phyloP scores from a whole-genome alignment of 1,139 yeast genomes.

The Diutina scorzettiae region DNA sequence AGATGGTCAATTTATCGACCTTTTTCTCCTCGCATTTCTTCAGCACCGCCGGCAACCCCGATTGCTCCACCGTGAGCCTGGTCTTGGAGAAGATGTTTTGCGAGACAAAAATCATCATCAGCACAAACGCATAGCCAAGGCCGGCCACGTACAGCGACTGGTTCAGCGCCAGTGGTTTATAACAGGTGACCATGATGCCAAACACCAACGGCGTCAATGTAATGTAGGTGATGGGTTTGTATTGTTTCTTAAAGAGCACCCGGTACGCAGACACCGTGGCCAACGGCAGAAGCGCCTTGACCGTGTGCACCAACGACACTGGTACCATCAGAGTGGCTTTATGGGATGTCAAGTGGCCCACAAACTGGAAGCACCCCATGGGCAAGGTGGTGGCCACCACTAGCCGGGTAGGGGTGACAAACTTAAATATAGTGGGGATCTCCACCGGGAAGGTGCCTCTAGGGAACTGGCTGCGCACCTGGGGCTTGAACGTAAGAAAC shows the following conservation, averaged over 20 bases:
- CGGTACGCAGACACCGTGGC: slow-evolving; percentile 77
- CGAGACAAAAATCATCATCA: slow-evolving; percentile 78
- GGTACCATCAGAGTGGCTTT: slow-evolving; percentile 83
- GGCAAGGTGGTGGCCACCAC: slow-evolving; percentile 66
- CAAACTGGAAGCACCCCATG: slow-evolving; percentile 85
- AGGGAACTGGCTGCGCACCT: slow-evolving; percentile 28
- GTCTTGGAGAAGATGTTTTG: slow-evolving; percentile 88
- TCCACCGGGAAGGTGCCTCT: slow-evolving; percentile 41
- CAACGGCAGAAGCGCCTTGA: slow-evolving; percentile 81
- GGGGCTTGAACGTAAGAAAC: slow-evolving; percentile 8
- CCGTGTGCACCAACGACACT: slow-evolving; percentile 83
- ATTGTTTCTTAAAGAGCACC: slow-evolving; percentile 42
- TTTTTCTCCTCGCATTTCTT: slow-evolving; percentile 22
- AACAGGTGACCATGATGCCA: slow-evolving; percentile 83
- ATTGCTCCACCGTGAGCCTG: slow-evolving; percentile 39
- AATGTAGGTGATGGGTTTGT: slow-evolving; percentile 54
- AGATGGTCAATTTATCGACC: slow-evolving; percentile 71
- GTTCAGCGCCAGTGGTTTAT: slow-evolving; percentile 21
- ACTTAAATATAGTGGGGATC: slow-evolving; percentile 16
- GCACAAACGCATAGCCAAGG: slow-evolving; percentile 59
- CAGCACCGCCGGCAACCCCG: slow-evolving; percentile 8
- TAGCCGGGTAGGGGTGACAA: slow-evolving; percentile 41
- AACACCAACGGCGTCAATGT: slow-evolving; percentile 65
- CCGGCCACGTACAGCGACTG: slow-evolving; percentile 42
- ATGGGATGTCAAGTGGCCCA: slow-evolving; percentile 83